These are phyloP conservation scores for Nitzschia sp. DNA, from an alignment of 108 stramenopile genomes.

Conservation along the genomic window DNA sequence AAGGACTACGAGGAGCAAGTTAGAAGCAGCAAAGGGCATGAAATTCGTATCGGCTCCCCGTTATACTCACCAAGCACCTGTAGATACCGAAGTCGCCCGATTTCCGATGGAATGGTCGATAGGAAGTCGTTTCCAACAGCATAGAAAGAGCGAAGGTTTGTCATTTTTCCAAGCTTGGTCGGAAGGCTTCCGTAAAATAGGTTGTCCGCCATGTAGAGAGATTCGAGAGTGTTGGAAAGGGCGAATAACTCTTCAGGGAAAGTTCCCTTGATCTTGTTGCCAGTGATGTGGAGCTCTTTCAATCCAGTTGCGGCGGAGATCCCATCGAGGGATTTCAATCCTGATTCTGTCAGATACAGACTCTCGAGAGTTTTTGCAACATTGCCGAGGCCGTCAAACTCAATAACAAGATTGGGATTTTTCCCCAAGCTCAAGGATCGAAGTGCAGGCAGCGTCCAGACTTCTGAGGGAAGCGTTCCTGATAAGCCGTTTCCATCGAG, in stretches of 20 bases:
- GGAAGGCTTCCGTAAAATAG: constrained; percentile 63
- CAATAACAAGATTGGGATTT: constrained; percentile 43
- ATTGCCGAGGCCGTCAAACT: constrained; percentile 43
- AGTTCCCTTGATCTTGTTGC: constrained; percentile 37
- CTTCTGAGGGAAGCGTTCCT: constrained; percentile 56
- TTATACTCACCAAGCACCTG: constrained; percentile 39
- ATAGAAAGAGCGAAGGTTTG: constrained; percentile 54
- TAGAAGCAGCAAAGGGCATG: constrained; percentile 31
- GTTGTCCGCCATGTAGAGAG: constrained; percentile 58
- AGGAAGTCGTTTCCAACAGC: constrained; percentile 57
- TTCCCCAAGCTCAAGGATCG: constrained; percentile 33
- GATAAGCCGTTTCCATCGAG: constrained; percentile 43
- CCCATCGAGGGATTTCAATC: constrained; percentile 44
- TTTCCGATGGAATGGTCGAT: constrained; percentile 34
- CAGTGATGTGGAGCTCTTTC: constrained; percentile 52
- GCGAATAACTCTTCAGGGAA: constrained; percentile 59
- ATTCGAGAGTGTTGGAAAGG: constrained; percentile 48
- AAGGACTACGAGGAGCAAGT: constrained; percentile 31
- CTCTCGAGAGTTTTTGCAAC: constrained; percentile 53
- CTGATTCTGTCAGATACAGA: constrained; percentile 47
- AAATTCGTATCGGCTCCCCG: too few species aligned
- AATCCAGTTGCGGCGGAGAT: constrained; percentile 49
- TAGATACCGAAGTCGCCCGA: constrained; percentile 28
- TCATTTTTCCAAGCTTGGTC: constrained; percentile 52
- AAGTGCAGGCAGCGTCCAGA: constrained; percentile 56